Percentiles rank a stretch among this genome's conserved stretches.
phyloP scores from a whole-genome alignment of 2,329 filamentous ascomycete genomes.

The Tothia fuscella region DNA sequence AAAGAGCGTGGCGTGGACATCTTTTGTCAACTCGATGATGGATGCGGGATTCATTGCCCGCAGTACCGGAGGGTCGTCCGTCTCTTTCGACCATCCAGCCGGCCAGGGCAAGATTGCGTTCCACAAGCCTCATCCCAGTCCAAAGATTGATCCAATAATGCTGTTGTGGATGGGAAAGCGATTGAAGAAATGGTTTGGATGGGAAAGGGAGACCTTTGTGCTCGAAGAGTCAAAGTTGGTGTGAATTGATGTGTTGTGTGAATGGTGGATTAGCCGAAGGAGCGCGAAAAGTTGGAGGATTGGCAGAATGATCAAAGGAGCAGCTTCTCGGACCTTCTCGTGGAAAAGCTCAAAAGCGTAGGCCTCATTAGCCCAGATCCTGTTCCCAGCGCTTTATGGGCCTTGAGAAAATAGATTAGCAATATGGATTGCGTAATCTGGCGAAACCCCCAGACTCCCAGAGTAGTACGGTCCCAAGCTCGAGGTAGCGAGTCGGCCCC shows the following conservation, averaged over 20 bases:
- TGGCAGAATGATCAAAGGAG: too few relatives aligned
- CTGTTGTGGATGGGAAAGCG: constrained; percentile 19
- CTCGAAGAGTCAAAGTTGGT: constrained; percentile 9
- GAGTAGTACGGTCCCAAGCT: too few relatives aligned
- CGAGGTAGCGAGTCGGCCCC: too few relatives aligned
- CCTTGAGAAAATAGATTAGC: too few relatives aligned
- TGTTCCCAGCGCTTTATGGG: too few relatives aligned
- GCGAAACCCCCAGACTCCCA: too few relatives aligned
- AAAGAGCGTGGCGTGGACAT: not conserved
- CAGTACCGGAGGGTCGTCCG: not conserved
- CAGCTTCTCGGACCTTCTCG: too few relatives aligned
- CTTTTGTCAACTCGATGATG: not conserved
- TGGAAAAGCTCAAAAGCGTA: too few relatives aligned
- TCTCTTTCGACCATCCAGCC: not conserved
- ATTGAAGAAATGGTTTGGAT: constrained; percentile 21
- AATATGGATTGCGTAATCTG: too few relatives aligned
- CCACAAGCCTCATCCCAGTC: constrained; percentile 20
- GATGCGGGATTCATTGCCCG: not conserved
- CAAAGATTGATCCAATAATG: constrained; percentile 18
- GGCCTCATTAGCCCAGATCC: too few relatives aligned
- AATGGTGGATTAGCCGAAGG: too few relatives aligned
- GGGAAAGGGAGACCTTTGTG: constrained; percentile 15
- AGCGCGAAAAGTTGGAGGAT: too few relatives aligned
- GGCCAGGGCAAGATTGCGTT: constrained; percentile 16
- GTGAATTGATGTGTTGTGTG: not conserved